Evolutionary conservation across 768 basidiomycete genomes (phyloP).

Genomic region (Calocera cornea): DNA sequence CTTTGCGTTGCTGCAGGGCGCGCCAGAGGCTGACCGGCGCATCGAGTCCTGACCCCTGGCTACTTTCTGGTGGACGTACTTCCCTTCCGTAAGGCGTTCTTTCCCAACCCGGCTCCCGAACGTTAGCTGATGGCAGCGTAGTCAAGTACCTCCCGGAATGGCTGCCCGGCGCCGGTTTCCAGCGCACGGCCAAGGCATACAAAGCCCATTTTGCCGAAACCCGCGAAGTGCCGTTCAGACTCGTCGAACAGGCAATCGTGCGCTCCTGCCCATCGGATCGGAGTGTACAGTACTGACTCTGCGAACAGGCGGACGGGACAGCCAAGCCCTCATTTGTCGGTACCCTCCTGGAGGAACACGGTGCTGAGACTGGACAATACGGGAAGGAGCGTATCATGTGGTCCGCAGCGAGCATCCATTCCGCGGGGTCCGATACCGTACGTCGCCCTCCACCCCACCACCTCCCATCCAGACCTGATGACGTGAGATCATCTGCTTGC

Average conservation of each 20-base stretch:
- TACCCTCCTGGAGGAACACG: too few relatives aligned
- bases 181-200: constrained; percentile 20
- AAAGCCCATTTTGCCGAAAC: constrained; percentile 11
- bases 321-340: too few relatives aligned
- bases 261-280: background rate
- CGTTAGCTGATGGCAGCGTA: constrained; percentile 19
- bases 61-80: constrained; percentile 19
- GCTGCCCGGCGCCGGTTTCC: constrained; percentile 28
- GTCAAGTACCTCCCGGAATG: constrained; percentile 29
- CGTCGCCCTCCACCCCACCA: too few relatives aligned
- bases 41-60: constrained; percentile 14
- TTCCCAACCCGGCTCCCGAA: background rate
- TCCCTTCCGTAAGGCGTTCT: constrained; percentile 19
- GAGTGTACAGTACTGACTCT: background rate
- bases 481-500: background rate
- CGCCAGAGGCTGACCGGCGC: too few relatives aligned
- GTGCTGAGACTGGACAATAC: too few relatives aligned
- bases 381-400: too few relatives aligned
- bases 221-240: constrained; percentile 44
- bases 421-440: background rate
- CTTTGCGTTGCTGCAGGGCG: background rate
- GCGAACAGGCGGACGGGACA: too few relatives aligned
- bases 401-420: background rate
- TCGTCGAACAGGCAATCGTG: constrained; percentile 31
- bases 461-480: background rate